phyloP scores from a whole-genome alignment of 352 stramenopile genomes.

The Pythium aphanidermatum region DNA sequence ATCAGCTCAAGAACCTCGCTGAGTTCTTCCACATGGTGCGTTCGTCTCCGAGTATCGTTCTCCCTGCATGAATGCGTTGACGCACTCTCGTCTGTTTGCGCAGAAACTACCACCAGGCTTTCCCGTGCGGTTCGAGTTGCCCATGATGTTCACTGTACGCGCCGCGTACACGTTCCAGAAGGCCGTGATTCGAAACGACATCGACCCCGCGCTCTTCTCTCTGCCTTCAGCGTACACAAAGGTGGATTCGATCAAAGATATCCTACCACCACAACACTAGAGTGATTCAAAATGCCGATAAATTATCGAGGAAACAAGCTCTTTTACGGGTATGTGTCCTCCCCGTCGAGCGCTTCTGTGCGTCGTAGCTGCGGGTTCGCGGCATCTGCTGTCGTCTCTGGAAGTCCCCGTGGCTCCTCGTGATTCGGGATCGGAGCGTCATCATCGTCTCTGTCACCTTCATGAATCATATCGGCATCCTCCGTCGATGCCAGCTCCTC shows the following conservation, averaged over 20 bases:
- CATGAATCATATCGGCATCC: too few species aligned
- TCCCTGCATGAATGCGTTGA: too few species aligned
- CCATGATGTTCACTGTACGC: constrained; percentile 77
- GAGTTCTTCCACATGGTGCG: constrained; percentile 82
- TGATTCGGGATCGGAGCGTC: too few species aligned
- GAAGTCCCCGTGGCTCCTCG: too few species aligned
- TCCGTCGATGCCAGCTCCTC: too few species aligned
- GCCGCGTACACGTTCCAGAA: constrained; percentile 82
- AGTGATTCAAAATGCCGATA: not conserved
- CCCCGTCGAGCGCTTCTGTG: too few species aligned
- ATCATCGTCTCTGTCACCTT: not conserved
- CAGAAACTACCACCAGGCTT: constrained; percentile 79
- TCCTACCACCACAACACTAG: constrained; percentile 7
- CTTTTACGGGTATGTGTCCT: too few species aligned
- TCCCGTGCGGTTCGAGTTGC: constrained; percentile 74
- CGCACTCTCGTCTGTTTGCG: not conserved
- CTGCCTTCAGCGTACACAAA: constrained; percentile 45
- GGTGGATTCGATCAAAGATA: constrained; percentile 27
- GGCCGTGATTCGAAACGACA: constrained; percentile 39
- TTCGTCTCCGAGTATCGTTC: too few species aligned
- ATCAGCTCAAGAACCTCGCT: constrained; percentile 74
- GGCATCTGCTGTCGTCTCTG: too few species aligned
- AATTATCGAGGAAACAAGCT: too few species aligned
- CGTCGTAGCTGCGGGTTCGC: too few species aligned
- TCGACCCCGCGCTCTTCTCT: constrained; percentile 48